Percentiles rank a stretch among this genome's conserved stretches.
Evolutionary conservation across 139 green algal species (phyloP).

Genomic region (Raphidocelis subcapitata): DNA sequence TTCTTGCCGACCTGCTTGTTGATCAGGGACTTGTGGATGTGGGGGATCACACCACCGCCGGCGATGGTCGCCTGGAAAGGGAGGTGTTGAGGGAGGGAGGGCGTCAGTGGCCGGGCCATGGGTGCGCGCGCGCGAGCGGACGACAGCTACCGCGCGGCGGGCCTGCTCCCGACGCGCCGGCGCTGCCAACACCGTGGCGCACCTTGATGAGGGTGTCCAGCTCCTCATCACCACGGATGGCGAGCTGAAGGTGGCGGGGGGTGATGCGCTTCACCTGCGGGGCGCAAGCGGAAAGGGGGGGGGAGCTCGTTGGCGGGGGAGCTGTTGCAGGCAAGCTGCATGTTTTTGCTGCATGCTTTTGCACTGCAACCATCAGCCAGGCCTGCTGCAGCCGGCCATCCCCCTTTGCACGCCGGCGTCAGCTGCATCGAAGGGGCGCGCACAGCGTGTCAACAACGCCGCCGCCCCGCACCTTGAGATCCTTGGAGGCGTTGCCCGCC

Average conservation of each 20-base stretch:
- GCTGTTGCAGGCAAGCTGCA: too few species aligned
- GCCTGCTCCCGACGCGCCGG: too few species aligned
- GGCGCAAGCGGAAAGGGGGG: background rate
- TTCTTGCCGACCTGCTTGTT: conserved; percentile 51
- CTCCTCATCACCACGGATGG: conserved; percentile 99
- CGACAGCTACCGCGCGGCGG: too few species aligned
- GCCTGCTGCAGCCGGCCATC: too few species aligned
- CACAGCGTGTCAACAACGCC: too few species aligned
- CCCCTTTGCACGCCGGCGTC: too few species aligned
- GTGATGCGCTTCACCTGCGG: conserved; percentile 98
- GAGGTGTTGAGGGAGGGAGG: background rate
- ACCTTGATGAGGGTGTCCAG: conserved; percentile 99
- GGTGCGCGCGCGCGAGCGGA: too few species aligned
- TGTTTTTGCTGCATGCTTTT: too few species aligned
- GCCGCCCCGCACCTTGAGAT: conserved; percentile 97
- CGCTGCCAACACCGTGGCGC: too few species aligned
- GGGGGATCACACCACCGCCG: conserved; percentile 98
- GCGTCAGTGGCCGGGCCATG: background rate
- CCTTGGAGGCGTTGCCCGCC: conserved; percentile 98
- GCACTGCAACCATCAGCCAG: too few species aligned
- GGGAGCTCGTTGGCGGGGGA: too few species aligned
- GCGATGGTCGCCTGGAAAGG: conserved; percentile 93
- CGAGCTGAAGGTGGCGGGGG: conserved; percentile 97
- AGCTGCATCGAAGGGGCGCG: too few species aligned
- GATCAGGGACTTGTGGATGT: conserved; percentile 98